These are phyloP conservation scores for Xylariaceae sp. DNA, from an alignment of 2,329 filamentous ascomycete genomes.

Conservation along the genomic window DNA sequence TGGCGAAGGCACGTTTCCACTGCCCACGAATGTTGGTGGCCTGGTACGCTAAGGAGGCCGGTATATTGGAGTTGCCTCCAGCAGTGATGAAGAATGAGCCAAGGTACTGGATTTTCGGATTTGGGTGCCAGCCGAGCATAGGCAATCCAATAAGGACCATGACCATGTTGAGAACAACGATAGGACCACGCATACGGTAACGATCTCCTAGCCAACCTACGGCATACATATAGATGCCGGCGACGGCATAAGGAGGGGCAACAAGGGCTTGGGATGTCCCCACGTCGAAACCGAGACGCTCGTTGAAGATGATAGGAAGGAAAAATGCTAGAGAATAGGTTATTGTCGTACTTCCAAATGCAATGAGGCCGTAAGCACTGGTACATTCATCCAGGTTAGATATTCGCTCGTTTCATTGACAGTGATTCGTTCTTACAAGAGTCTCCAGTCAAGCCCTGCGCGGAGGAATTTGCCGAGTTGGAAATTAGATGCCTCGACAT, in stretches of 20 bases:
- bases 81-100: conserved; percentile 72
- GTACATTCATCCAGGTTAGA: conserved; percentile 36
- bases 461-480: conserved; percentile 34
- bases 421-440: conserved; percentile 35
- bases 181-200: conserved; percentile 59
- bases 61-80: conserved; percentile 72
- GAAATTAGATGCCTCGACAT: conserved; percentile 45
- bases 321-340: conserved; percentile 75
- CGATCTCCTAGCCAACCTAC: conserved; percentile 62
- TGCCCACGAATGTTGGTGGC: conserved; percentile 84
- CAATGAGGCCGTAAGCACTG: conserved; percentile 57
- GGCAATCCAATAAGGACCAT: conserved; percentile 64
- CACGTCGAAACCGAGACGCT: conserved; percentile 58
- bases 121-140: conserved; percentile 63
- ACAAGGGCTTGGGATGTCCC: conserved; percentile 64
- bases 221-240: conserved; percentile 56
- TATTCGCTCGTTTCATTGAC: conserved; percentile 18
- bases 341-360: conserved; percentile 64
- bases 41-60: conserved; percentile 70
- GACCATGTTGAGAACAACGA: conserved; percentile 61
- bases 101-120: conserved; percentile 58
- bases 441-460: conserved; percentile 38
- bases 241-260: conserved; percentile 63
- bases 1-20: conserved; percentile 80
- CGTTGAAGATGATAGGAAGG: conserved; percentile 65